Conservation (phyloP, 768 basidiomycete species). For the Russula griseocarnosa region DNA sequence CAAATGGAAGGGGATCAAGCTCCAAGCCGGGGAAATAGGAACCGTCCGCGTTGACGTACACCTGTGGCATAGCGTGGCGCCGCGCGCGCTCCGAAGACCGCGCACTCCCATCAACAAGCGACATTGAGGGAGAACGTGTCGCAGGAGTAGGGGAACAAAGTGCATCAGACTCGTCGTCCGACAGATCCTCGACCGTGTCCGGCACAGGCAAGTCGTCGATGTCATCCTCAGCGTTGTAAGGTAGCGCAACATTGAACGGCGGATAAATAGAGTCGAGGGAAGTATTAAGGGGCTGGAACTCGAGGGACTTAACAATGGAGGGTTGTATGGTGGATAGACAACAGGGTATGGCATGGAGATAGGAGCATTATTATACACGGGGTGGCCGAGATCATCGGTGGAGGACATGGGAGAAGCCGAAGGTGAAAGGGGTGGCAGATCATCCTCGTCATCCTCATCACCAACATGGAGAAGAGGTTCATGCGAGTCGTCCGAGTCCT, state of each 20-base stretch:
- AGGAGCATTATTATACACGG: slow-evolving; percentile 47
- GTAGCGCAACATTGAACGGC: slow-evolving; percentile 52
- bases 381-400: slow-evolving; percentile 65
- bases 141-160: slow-evolving; percentile 53
- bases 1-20: slow-evolving; percentile 68
- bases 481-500: slow-evolving; percentile 54
- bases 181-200: slow-evolving; percentile 79
- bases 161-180: slow-evolving; percentile 80
- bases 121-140: slow-evolving; percentile 54
- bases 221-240: slow-evolving; percentile 61
- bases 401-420: slow-evolving; percentile 69
- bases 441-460: slow-evolving; percentile 71
- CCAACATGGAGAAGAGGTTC: slow-evolving; percentile 49
- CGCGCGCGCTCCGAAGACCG: slow-evolving; percentile 36
- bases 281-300: slow-evolving; percentile 43
- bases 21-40: slow-evolving; percentile 60
- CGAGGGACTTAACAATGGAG: slow-evolving; percentile 51
- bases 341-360: slow-evolving; percentile 55
- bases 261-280: slow-evolving; percentile 35
- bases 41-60: slow-evolving; percentile 59
- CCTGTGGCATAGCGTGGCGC: slow-evolving; percentile 46
- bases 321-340: slow-evolving; percentile 61
- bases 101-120: slow-evolving; percentile 40
- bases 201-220: slow-evolving; percentile 66
- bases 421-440: slow-evolving; percentile 54